phyloP scores from a whole-genome alignment of 2,329 filamentous ascomycete species.

The Orbilia blumenaviensis region DNA sequence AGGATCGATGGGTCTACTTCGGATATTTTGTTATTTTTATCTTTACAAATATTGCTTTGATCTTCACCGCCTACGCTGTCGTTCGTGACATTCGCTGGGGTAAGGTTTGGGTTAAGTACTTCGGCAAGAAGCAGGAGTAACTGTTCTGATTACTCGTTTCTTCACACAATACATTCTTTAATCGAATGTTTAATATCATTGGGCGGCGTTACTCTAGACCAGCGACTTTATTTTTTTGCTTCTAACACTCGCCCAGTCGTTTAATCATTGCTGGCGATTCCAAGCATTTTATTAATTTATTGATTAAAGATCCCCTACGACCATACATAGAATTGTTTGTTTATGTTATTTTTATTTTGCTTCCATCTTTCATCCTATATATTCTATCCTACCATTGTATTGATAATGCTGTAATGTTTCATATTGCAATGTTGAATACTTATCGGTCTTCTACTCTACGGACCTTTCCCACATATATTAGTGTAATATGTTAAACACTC shows the following conservation, averaged over 20 bases:
- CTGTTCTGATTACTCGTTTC: neutral
- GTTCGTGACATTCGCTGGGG: slow-evolving; percentile 57
- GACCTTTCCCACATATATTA: neutral
- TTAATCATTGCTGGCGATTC: neutral
- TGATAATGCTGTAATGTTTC: neutral
- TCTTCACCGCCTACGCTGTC: slow-evolving; percentile 55
- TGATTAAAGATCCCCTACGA: neutral
- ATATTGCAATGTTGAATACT: neutral
- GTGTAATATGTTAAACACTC: too few relatives aligned
- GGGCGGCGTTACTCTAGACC: slow-evolving; percentile 5
- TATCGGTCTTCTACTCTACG: too few relatives aligned
- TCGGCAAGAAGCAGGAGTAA: slow-evolving; percentile 46
- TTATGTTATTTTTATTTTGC: neutral
- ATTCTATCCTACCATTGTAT: neutral
- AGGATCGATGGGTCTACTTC: slow-evolving; percentile 56
- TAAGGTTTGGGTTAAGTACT: slow-evolving; percentile 54
- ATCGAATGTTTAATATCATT: neutral
- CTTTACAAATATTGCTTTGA: slow-evolving; percentile 55
- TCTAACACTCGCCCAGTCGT: neutral
- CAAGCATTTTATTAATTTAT: neutral
- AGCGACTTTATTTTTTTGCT: neutral
- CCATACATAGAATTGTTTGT: neutral
- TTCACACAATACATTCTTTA: neutral
- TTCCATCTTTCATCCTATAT: neutral
- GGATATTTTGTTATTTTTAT: slow-evolving; percentile 57